A percentile compares a stretch with the other conserved stretches of the same genome.
phyloP scores from a whole-genome alignment of 805 yeast species.

The Candida jianshihensis region DNA sequence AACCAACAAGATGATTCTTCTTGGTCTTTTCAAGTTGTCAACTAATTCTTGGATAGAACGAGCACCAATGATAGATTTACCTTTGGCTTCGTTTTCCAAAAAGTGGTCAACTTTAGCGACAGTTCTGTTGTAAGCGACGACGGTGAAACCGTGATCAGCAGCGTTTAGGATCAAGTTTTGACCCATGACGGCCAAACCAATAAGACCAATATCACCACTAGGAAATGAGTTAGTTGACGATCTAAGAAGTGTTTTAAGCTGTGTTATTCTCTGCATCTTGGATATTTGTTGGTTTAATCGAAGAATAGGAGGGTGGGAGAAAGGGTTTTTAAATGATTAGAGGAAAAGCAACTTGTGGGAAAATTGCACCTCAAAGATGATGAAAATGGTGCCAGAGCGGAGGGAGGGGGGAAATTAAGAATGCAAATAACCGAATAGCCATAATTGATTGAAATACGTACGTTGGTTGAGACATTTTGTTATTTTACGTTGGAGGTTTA shows the following conservation, averaged over 20 bases:
- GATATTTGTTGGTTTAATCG: background rate
- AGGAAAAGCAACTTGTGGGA: no score
- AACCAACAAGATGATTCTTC: slow-evolving; percentile 89
- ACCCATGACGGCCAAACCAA: slow-evolving; percentile 99
- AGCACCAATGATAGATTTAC: slow-evolving; percentile 93
- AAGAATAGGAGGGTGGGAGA: background rate
- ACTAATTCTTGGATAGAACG: slow-evolving; percentile 84
- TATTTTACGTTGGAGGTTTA: background rate
- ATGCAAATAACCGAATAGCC: no score
- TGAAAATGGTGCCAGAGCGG: no score
- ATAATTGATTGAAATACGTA: no score
- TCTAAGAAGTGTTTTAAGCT: slow-evolving; percentile 1
- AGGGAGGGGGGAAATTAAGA: no score
- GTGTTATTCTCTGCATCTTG: slow-evolving; percentile 7
- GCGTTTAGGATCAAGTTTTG: slow-evolving; percentile 95
- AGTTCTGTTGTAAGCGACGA: slow-evolving; percentile 98
- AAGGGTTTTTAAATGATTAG: background rate
- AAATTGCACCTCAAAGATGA: no score
- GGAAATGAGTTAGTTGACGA: slow-evolving; percentile 14
- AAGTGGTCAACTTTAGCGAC: slow-evolving; percentile 92
- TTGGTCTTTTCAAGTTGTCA: slow-evolving; percentile 90
- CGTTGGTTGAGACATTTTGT: slow-evolving; percentile 21
- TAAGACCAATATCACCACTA: slow-evolving; percentile 95
- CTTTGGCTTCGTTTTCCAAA: slow-evolving; percentile 92
- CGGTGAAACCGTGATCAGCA: slow-evolving; percentile 98